phyloP scores from a whole-genome alignment of 2,329 filamentous ascomycete genomes.

The Scytalidium lignicola region DNA sequence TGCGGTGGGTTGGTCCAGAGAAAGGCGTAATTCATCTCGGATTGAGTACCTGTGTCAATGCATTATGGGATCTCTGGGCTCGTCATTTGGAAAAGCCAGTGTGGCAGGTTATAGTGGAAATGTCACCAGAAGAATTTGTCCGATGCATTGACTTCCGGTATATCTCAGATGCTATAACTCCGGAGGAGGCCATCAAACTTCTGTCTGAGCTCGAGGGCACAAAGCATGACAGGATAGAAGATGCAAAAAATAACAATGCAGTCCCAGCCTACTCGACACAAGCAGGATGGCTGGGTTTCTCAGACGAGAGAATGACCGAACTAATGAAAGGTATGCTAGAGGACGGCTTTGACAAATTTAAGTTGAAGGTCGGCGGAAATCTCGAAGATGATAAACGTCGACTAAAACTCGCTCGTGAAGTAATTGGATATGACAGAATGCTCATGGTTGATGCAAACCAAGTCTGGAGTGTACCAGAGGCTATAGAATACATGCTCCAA shows the following conservation, averaged over 20 bases:
- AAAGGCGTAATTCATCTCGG: slow-evolving; percentile 90
- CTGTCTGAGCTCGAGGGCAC: slow-evolving; percentile 59
- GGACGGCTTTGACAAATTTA: slow-evolving; percentile 80
- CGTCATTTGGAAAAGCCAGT: slow-evolving; percentile 79
- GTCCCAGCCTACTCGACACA: slow-evolving; percentile 85
- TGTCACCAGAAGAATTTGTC: slow-evolving; percentile 80
- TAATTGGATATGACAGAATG: slow-evolving; percentile 70
- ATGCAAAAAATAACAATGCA: slow-evolving; percentile 65
- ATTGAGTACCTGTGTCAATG: slow-evolving; percentile 79
- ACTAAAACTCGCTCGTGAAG: slow-evolving; percentile 65
- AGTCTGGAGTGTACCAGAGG: slow-evolving; percentile 65
- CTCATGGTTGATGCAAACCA: slow-evolving; percentile 91
- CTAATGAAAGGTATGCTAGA: no score
- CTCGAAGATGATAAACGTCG: slow-evolving; percentile 65
- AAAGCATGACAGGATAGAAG: slow-evolving; percentile 63
- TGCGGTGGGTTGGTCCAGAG: slow-evolving; percentile 87
- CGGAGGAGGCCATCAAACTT: slow-evolving; percentile 69
- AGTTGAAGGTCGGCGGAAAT: slow-evolving; percentile 75
- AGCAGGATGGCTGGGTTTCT: slow-evolving; percentile 85
- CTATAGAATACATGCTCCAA: slow-evolving; percentile 46
- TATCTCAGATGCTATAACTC: slow-evolving; percentile 82
- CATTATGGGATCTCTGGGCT: slow-evolving; percentile 87
- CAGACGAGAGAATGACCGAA: slow-evolving; percentile 74
- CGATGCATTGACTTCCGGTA: slow-evolving; percentile 85
- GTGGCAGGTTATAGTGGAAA: slow-evolving; percentile 80